These are phyloP conservation scores for Avicennia marina DNA, from an alignment of 257 asterid genomes.

Conservation along the genomic window DNA sequence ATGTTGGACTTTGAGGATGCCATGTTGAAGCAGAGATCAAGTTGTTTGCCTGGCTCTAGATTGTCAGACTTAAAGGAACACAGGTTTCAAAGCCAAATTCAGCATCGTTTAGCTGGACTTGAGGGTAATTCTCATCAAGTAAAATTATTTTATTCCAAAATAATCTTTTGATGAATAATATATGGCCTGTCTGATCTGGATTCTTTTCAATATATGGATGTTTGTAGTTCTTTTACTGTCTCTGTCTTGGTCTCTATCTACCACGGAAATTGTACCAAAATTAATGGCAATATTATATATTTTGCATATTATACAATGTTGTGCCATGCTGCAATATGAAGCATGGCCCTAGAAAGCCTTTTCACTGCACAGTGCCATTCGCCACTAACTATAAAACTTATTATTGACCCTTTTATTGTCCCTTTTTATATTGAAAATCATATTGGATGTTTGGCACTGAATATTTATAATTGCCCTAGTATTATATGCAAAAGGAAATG, in stretches of 20 bases:
- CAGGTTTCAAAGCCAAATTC: slow-evolving; percentile 60
- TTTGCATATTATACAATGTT: no score
- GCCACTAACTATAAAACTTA: no score
- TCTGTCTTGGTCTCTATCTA: slow-evolving; percentile 6
- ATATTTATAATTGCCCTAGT: no score
- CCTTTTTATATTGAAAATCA: no score
- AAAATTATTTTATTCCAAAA: slow-evolving; percentile 4
- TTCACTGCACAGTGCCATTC: no score
- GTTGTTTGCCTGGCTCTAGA: slow-evolving; percentile 56
- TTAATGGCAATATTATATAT: no score
- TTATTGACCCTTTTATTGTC: no score
- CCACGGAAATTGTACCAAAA: neutral
- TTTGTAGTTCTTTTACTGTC: no score
- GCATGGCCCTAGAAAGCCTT: no score
- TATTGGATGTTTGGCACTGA: no score
- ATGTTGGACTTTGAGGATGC: slow-evolving; percentile 94
- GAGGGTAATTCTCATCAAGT: slow-evolving; percentile 56
- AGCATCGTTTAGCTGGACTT: slow-evolving; percentile 70
- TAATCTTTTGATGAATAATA: neutral
- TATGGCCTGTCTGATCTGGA: slow-evolving; percentile 6
- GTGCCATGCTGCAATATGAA: no score
- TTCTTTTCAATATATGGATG: slow-evolving; percentile 1
- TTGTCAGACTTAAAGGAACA: slow-evolving; percentile 56
- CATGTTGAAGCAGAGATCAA: slow-evolving; percentile 52
- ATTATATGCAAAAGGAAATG: no score